These are phyloP conservation scores for Neurospora sp. DNA, from an alignment of 495 filamentous ascomycete genomes.

Conservation along the genomic window DNA sequence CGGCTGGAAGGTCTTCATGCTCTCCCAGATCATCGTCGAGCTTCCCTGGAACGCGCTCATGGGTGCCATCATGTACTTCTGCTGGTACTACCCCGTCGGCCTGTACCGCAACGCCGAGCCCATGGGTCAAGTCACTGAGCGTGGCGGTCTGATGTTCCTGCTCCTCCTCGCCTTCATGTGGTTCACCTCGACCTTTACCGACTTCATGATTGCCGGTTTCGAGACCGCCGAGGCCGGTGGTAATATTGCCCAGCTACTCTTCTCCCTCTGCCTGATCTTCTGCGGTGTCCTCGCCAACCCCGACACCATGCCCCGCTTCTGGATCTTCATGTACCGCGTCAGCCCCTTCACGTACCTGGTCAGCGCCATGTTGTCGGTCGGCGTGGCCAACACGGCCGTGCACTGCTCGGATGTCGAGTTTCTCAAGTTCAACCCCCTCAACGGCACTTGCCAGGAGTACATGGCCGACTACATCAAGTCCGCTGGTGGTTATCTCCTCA, in stretches of 20 bases:
- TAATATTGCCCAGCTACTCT: slow-evolving; percentile 56
- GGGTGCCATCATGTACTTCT: slow-evolving; percentile 57
- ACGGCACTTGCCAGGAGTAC: slow-evolving; percentile 47
- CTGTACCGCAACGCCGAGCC: slow-evolving; percentile 58
- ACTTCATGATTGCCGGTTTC: slow-evolving; percentile 59
- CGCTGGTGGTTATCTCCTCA: slow-evolving; percentile 43
- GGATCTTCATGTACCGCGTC: slow-evolving; percentile 78
- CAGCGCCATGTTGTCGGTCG: slow-evolving; percentile 50
- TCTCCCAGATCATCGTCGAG: slow-evolving; percentile 66
- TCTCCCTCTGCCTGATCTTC: slow-evolving; percentile 60
- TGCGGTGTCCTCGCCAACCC: slow-evolving; percentile 64
- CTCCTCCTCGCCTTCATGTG: slow-evolving; percentile 55
- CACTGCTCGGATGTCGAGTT: slow-evolving; percentile 53
- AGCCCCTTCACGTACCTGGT: slow-evolving; percentile 68
- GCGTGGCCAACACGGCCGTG: slow-evolving; percentile 48
- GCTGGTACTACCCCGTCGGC: slow-evolving; percentile 76
- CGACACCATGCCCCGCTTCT: slow-evolving; percentile 54
- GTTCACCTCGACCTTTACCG: slow-evolving; percentile 60
- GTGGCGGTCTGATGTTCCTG: slow-evolving; percentile 58
- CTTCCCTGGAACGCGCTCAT: slow-evolving; percentile 66
- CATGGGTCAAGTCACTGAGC: slow-evolving; percentile 44
- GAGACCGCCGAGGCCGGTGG: slow-evolving; percentile 55
- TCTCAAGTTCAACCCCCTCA: slow-evolving; percentile 42
- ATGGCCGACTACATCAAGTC: slow-evolving; percentile 35
- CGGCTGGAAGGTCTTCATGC: slow-evolving; percentile 72